These are phyloP conservation scores for Suillus americanus DNA, from an alignment of 768 basidiomycete species.

Conservation along the genomic window DNA sequence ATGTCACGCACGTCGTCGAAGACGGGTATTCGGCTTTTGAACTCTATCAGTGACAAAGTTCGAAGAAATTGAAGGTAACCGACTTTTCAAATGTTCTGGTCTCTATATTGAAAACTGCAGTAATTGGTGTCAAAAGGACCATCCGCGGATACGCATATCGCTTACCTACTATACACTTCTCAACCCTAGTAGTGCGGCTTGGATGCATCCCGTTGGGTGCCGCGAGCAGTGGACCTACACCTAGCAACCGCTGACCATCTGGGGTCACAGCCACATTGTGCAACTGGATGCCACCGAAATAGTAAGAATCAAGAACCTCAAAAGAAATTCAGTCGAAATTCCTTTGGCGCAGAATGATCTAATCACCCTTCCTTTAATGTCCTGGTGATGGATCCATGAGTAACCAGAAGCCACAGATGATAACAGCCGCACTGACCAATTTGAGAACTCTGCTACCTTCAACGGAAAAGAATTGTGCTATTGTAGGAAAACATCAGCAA, in stretches of 20 bases:
- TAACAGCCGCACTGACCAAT: slow-evolving; percentile 32
- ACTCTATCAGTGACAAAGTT: slow-evolving; percentile 13
- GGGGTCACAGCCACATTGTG: slow-evolving; percentile 52
- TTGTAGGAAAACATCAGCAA: slow-evolving; percentile 9
- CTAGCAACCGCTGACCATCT: slow-evolving; percentile 45
- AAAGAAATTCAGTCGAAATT: neutral
- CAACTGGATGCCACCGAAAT: slow-evolving; percentile 44
- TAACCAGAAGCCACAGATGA: slow-evolving; percentile 9
- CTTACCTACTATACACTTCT: slow-evolving; percentile 55
- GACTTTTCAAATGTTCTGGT: slow-evolving; percentile 46
- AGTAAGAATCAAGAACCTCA: slow-evolving; percentile 40
- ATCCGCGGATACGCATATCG: neutral
- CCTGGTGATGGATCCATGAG: slow-evolving; percentile 30
- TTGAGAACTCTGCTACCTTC: slow-evolving; percentile 48
- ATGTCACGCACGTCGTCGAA: slow-evolving; percentile 56
- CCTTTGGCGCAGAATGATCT: neutral
- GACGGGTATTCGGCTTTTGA: slow-evolving; percentile 50
- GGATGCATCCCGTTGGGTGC: slow-evolving; percentile 45
- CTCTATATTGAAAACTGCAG: slow-evolving; percentile 49
- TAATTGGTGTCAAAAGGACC: slow-evolving; percentile 5
- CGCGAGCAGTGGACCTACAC: slow-evolving; percentile 48
- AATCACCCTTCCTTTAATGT: slow-evolving; percentile 42
- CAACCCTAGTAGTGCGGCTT: slow-evolving; percentile 45
- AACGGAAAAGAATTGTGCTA: slow-evolving; percentile 49
- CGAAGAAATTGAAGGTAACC: slow-evolving; percentile 11